Percentiles rank a stretch among this genome's conserved stretches.
Conservation (phyloP, 768 basidiomycete genomes). For the Tulasnella sp. region DNA sequence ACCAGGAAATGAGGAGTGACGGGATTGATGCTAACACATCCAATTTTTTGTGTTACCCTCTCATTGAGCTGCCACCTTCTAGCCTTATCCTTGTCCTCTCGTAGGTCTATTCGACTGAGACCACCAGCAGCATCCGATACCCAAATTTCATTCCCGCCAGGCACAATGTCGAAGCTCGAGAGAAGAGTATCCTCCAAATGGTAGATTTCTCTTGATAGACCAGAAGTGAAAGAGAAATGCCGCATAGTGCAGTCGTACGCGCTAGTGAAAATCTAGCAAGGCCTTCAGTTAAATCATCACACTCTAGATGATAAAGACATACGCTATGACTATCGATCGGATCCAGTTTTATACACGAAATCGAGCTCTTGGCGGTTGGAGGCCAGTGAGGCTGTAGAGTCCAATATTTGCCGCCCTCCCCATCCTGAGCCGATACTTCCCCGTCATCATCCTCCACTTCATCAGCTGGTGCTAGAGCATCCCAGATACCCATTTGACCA, state of each 20-base stretch:
- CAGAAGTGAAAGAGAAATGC: slow-evolving; percentile 55
- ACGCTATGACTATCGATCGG: slow-evolving; percentile 65
- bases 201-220: slow-evolving; percentile 56
- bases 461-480: slow-evolving; percentile 56
- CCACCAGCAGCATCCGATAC: slow-evolving; percentile 63
- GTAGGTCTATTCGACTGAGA: slow-evolving; percentile 61
- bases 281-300: too few relatives aligned
- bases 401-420: slow-evolving; percentile 65
- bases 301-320: slow-evolving; percentile 22
- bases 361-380: slow-evolving; percentile 61
- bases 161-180: slow-evolving; percentile 49
- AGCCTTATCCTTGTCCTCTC: slow-evolving; percentile 38
- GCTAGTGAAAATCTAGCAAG: slow-evolving; percentile 55
- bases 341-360: slow-evolving; percentile 65
- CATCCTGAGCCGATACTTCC: slow-evolving; percentile 1
- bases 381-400: slow-evolving; percentile 76
- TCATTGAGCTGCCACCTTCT: slow-evolving; percentile 17
- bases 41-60: slow-evolving; percentile 32
- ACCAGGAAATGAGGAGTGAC: slow-evolving; percentile 49
- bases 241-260: slow-evolving; percentile 75
- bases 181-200: slow-evolving; percentile 48
- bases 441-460: slow-evolving; percentile 34
- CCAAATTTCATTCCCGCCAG: slow-evolving; percentile 69
- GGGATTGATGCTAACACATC: slow-evolving; percentile 69
- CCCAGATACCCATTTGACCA: slow-evolving; percentile 76